Evolutionary conservation across 768 basidiomycete genomes (phyloP), one percentile per base, ranked within the genome.

Genomic region (Podaxis sp.): DNA sequence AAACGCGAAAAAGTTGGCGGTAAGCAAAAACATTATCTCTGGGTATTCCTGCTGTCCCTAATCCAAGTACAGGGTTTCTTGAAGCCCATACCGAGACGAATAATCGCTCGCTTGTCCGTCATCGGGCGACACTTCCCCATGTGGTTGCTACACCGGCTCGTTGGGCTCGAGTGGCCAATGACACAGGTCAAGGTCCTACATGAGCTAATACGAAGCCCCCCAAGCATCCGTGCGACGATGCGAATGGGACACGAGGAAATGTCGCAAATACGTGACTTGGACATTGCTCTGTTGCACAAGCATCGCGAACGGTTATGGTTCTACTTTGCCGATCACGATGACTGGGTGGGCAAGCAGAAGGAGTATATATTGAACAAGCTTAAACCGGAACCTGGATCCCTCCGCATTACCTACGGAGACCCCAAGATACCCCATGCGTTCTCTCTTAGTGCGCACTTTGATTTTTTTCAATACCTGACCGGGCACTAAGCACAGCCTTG

Each of bases 221-320:
- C 69, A 2, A 75, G 78, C 27, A 79, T 90, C 36, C 75, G 75
- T 48, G 80, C 87, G 4, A 73, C 80, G 5, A 69, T 92, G 46
- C 73, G 72, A 27, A 86, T 91, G 80, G 88, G 85, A 1, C 66
- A 83, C 50, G 84, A 88, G 28, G 90, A 92, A 72, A 90, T 91
- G 88, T 69, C 73, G 16, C 72, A 68, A 1, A 86, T 93, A 51
- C 74, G 69, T 35, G 79, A 74, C 6, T 73, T 86, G 3, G 88
- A 91, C 65, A 37, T 72, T 16, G 66, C 65, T 0, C 69, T 82
- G 55, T 72, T 85, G n/a, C 65, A 73, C 18, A 62, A 76, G 48
- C 74, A 81, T 52, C 68, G 69, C 40, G 61, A 74, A 44, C 72
- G 76, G 50, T 66, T 77, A 14, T 73, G 76, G 63, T 72, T 88